A percentile compares a stretch with the other conserved stretches of the same genome.
phyloP scores from a whole-genome alignment of 805 yeast genomes.

The Cyberlindnera xishuangbannaensis region DNA sequence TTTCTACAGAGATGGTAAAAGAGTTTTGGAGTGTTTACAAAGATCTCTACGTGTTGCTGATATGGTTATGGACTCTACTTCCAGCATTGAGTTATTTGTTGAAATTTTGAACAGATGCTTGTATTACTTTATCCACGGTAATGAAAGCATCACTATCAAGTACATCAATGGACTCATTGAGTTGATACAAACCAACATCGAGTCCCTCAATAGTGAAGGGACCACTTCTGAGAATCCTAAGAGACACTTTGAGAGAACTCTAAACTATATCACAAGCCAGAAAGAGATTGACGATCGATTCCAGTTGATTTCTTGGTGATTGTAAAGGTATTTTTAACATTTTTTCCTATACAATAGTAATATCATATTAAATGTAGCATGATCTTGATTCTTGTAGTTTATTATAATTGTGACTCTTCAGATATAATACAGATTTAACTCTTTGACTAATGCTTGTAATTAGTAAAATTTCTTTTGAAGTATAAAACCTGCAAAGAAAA shows the following conservation, averaged over 20 bases:
- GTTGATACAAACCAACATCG: constrained; percentile 61
- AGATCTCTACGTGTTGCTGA: constrained; percentile 87
- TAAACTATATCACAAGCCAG: constrained; percentile 65
- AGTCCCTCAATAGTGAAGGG: constrained; percentile 17
- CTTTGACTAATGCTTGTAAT: no score
- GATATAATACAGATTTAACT: no score
- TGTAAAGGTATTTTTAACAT: no score
- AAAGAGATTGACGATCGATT: constrained; percentile 66
- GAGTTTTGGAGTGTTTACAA: constrained; percentile 88
- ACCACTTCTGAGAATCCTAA: constrained; percentile 18
- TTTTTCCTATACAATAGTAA: no score
- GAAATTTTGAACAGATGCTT: constrained; percentile 85
- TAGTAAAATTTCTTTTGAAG: no score
- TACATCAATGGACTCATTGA: constrained; percentile 86
- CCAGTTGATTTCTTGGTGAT: constrained; percentile 39
- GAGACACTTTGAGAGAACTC: constrained; percentile 63
- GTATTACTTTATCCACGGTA: constrained; percentile 80
- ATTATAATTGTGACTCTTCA: no score
- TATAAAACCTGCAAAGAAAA: no score
- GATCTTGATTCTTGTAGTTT: no score
- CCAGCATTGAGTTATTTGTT: constrained; percentile 75
- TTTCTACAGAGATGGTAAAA: constrained; percentile 47
- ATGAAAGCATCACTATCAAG: constrained; percentile 56
- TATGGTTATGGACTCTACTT: constrained; percentile 77
- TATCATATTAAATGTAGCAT: no score